These are phyloP conservation scores for Cystofilobasidium macerans DNA, from an alignment of 768 basidiomycete genomes.

Conservation along the genomic window DNA sequence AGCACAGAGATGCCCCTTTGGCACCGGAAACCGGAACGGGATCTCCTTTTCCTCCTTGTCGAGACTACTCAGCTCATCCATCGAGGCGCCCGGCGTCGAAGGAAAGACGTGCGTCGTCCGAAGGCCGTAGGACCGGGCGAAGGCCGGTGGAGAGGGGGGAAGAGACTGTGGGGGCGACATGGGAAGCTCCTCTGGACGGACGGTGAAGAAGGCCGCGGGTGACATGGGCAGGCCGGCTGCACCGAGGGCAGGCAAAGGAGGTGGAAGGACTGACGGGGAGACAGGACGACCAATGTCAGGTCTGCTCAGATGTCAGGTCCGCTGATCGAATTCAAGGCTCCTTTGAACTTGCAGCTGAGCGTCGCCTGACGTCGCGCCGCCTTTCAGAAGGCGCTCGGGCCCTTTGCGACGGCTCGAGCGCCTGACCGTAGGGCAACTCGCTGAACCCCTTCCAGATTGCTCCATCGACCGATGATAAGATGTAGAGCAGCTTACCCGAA, in stretches of 20 bases:
- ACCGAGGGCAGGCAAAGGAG: background rate
- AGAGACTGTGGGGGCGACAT: background rate
- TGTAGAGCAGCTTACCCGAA: no score
- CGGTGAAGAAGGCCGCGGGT: background rate
- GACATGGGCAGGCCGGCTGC: no score
- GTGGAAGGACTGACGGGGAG: background rate
- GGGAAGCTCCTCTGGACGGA: background rate
- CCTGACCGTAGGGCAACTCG: no score
- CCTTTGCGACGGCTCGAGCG: no score
- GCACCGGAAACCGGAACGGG: background rate
- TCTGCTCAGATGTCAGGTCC: no score
- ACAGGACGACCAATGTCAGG: no score
- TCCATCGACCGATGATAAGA: no score
- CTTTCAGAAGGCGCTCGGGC: no score
- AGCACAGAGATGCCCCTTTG: background rate
- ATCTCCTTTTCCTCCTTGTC: background rate
- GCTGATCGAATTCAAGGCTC: no score
- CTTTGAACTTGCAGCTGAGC: no score
- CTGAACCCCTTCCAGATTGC: no score
- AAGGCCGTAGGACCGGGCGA: background rate
- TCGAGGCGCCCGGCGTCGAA: background rate
- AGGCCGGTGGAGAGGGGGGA: background rate
- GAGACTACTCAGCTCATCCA: background rate
- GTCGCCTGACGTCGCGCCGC: no score
- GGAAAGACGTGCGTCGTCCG: background rate